Evolutionary conservation across 345 rosid genomes (phyloP).

Genomic region (Streptanthus diversifolius): DNA sequence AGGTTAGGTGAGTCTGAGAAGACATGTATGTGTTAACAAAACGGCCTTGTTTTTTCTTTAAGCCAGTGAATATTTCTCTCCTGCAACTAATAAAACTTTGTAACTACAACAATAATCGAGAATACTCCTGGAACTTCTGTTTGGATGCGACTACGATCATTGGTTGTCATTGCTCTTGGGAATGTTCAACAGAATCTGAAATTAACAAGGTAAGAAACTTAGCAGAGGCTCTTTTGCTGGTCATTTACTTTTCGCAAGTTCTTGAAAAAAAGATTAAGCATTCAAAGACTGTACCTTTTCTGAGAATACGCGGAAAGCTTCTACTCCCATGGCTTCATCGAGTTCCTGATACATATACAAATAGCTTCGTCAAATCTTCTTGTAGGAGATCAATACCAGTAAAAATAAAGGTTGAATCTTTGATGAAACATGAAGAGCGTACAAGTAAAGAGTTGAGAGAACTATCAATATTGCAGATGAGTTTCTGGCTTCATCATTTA

Average conservation of each 20-base stretch:
- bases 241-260: neutral
- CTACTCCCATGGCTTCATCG: slow-evolving; percentile 29
- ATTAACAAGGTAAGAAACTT: slow-evolving; percentile 16
- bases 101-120: neutral
- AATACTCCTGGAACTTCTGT: neutral
- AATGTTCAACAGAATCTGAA: slow-evolving; percentile 28
- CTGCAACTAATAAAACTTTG: neutral
- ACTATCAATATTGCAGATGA: slow-evolving; percentile 28
- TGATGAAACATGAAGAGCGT: neutral
- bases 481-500: slow-evolving; percentile 32
- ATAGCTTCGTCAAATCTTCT: neutral
- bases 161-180: slow-evolving; percentile 11
- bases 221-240: slow-evolving; percentile 9
- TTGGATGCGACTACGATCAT: neutral
- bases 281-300: slow-evolving; percentile 21
- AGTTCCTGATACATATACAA: slow-evolving; percentile 27
- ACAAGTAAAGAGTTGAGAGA: slow-evolving; percentile 27
- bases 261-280: neutral
- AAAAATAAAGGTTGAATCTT: neutral
- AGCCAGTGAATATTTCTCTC: neutral
- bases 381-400: neutral
- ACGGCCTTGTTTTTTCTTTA: neutral
- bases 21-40: neutral
- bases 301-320: slow-evolving; percentile 29
- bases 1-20: neutral